Conservation (phyloP, 192 early-diverging fungal genomes). For the Funneliformis geosporum region DNA sequence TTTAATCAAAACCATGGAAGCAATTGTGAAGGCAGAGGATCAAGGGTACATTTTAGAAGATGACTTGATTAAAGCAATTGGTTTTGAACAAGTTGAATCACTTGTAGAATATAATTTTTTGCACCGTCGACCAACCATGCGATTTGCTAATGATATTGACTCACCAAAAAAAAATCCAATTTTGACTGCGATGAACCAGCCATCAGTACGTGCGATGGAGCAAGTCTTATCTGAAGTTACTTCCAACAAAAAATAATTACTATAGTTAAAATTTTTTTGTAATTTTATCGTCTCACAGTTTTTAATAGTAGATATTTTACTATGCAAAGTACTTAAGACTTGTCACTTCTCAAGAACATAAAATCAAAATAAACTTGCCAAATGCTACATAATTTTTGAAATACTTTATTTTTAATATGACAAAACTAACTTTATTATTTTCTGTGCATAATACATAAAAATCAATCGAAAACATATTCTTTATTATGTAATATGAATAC, state of each 20-base stretch:
- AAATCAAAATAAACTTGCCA: no score
- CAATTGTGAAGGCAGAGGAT: neutral
- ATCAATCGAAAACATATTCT: no score
- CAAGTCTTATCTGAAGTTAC: neutral
- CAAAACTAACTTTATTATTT: no score
- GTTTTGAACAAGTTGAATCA: neutral
- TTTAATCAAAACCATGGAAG: constrained; percentile 10
- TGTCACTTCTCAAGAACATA: no score
- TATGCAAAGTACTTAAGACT: no score
- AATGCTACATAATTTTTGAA: no score
- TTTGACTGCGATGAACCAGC: neutral
- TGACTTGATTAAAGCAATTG: neutral
- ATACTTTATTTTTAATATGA: no score
- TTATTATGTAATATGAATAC: no score
- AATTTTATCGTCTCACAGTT: no score
- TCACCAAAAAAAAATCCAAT: neutral
- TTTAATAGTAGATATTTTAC: no score
- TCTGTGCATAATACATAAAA: no score
- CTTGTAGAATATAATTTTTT: neutral
- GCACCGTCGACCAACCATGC: neutral
- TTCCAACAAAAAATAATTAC: neutral
- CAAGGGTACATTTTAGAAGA: neutral
- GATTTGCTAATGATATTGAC: neutral
- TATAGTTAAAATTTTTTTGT: neutral
- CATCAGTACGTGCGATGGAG: constrained; percentile 1